phyloP scores from a whole-genome alignment of 2,329 filamentous ascomycete species.

The Arthrobotrys megalospora region DNA sequence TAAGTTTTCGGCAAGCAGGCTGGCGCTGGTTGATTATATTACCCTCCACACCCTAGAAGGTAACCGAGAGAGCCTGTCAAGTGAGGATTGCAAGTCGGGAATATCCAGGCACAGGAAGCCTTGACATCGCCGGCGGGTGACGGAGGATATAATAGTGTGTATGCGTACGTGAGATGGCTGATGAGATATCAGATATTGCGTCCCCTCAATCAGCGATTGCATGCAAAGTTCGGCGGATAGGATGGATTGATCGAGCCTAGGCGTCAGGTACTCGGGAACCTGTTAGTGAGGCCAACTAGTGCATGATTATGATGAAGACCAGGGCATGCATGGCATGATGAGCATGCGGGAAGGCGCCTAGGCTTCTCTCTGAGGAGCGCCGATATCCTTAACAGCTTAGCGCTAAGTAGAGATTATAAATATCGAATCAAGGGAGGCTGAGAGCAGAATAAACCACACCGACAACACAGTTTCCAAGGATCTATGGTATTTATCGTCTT shows the following conservation, averaged over 20 bases:
- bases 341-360: slow-evolving; percentile 50
- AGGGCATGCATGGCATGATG: slow-evolving; percentile 51
- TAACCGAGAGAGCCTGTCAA: slow-evolving; percentile 46
- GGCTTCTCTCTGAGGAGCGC: slow-evolving; percentile 35
- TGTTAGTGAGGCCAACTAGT: slow-evolving; percentile 45
- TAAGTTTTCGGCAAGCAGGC: slow-evolving; percentile 59
- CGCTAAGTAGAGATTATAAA: background rate
- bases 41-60: slow-evolving; percentile 32
- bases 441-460: slow-evolving; percentile 30
- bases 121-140: slow-evolving; percentile 7
- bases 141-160: background rate
- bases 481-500: background rate
- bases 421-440: slow-evolving; percentile 24
- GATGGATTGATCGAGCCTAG: slow-evolving; percentile 27
- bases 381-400: slow-evolving; percentile 39
- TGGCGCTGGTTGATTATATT: slow-evolving; percentile 53
- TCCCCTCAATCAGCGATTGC: slow-evolving; percentile 32
- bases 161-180: background rate
- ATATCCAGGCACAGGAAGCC: slow-evolving; percentile 13
- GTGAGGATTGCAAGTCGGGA: background rate
- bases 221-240: slow-evolving; percentile 32
- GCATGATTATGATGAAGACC: slow-evolving; percentile 45
- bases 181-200: slow-evolving; percentile 15
- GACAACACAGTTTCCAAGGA: slow-evolving; percentile 1
- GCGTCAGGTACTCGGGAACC: slow-evolving; percentile 32